Percentiles rank a stretch among this genome's conserved stretches.
These are phyloP conservation scores for Xylaria curta DNA, from an alignment of 495 filamentous ascomycete genomes.

Conservation along the genomic window DNA sequence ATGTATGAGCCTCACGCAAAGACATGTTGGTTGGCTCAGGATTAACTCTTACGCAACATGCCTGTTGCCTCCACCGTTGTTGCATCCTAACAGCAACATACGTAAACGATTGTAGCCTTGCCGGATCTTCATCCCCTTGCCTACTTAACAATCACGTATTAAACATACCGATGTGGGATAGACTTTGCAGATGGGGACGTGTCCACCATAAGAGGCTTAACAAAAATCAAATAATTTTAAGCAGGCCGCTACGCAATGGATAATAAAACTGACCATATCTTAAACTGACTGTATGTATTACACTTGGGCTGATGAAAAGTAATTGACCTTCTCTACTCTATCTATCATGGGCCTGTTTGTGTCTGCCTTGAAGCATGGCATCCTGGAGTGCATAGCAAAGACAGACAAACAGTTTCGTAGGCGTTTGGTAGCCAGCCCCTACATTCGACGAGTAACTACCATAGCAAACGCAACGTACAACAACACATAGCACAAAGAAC, in stretches of 20 bases:
- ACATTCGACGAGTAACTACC: background rate
- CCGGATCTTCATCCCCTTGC: background rate
- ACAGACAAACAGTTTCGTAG: background rate
- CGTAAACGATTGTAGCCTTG: background rate
- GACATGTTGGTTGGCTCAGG: background rate
- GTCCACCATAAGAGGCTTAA: background rate
- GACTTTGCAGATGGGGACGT: background rate
- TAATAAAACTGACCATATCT: background rate
- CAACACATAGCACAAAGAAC: background rate
- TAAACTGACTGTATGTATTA: slow-evolving; percentile 8
- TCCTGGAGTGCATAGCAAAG: background rate
- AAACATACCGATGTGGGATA: background rate
- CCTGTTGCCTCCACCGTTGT: slow-evolving; percentile 5
- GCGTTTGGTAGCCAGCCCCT: background rate
- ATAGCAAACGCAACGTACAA: background rate
- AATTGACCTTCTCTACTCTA: slow-evolving; percentile 3
- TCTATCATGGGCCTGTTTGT: background rate
- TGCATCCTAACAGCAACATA: background rate
- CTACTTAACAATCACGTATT: background rate
- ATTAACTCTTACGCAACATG: slow-evolving; percentile 12
- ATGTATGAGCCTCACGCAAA: background rate
- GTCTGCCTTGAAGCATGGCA: slow-evolving; percentile 6
- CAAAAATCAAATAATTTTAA: background rate
- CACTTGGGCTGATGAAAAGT: background rate
- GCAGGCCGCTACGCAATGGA: background rate